phyloP scores from a whole-genome alignment of 179 eudicot species.

The Monotropa hypopitys region DNA sequence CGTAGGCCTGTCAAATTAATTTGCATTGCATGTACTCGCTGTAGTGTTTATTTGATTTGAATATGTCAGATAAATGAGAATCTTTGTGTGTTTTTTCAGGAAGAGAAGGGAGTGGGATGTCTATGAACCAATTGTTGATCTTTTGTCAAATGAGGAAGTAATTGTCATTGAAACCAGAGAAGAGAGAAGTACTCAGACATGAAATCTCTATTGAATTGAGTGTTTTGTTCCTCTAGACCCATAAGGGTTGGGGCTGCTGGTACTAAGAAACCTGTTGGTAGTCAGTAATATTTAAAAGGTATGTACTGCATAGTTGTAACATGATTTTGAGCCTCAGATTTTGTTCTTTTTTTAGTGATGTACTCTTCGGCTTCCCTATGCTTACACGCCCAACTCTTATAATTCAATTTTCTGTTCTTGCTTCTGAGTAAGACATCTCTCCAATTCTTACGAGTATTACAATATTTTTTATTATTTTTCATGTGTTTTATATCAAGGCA shows the following conservation, averaged over 20 bases:
- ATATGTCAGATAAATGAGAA: background rate
- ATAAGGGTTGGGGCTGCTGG: constrained; percentile 88
- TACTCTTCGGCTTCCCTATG: too few species aligned
- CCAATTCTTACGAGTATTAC: too few species aligned
- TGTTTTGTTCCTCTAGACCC: constrained; percentile 61
- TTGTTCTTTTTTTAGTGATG: too few species aligned
- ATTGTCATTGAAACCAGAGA: constrained; percentile 84
- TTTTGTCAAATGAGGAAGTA: constrained; percentile 82
- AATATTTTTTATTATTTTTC: too few species aligned
- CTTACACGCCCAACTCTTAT: too few species aligned
- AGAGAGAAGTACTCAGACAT: constrained; percentile 38
- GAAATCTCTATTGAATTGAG: constrained; percentile 45
- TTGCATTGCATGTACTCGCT: background rate
- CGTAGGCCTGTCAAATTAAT: constrained; percentile 28
- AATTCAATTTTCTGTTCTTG: too few species aligned
- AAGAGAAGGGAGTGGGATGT: constrained; percentile 93
- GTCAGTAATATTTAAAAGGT: constrained; percentile 31
- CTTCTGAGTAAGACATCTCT: too few species aligned
- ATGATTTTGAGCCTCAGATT: background rate
- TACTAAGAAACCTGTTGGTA: constrained; percentile 45
- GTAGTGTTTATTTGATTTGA: background rate
- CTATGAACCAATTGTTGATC: constrained; percentile 83
- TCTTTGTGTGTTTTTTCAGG: constrained; percentile 22
- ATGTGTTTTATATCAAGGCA: too few species aligned
- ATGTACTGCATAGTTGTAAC: background rate